These are phyloP conservation scores for Zymoseptoria ardabiliae DNA, from an alignment of 2,329 filamentous ascomycete genomes.

Conservation along the genomic window DNA sequence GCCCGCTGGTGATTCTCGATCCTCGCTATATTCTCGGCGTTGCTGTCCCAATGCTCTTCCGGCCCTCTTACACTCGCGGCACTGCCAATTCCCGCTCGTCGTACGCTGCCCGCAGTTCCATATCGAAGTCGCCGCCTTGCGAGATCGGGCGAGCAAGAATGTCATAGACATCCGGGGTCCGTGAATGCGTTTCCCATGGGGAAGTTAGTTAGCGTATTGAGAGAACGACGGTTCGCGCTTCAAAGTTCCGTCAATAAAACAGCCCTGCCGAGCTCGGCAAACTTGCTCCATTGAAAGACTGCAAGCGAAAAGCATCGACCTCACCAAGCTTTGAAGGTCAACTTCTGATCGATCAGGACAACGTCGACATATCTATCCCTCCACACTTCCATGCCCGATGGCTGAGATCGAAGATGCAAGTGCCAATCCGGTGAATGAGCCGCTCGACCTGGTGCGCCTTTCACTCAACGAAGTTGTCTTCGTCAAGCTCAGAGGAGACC, in stretches of 20 bases:
- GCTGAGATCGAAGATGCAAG: conserved; percentile 67
- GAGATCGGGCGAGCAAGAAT: conserved; percentile 19
- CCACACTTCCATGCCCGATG: conserved; percentile 46
- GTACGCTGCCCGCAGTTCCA: conserved; percentile 12
- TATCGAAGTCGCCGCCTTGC: conserved; percentile 14
- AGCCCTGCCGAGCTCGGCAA: not conserved
- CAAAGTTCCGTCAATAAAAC: not conserved
- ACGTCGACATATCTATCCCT: not conserved
- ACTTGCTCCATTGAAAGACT: not conserved
- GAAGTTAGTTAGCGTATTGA: conserved; percentile 1
- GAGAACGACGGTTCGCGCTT: not conserved
- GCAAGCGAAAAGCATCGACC: not conserved
- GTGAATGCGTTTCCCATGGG: conserved; percentile 13
- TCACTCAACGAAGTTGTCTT: conserved; percentile 94
- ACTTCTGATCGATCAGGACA: not conserved
- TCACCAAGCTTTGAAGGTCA: not conserved
- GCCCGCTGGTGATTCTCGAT: not conserved
- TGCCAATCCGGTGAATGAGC: conserved; percentile 63
- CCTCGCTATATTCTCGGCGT: conserved; percentile 15
- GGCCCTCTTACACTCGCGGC: conserved; percentile 13
- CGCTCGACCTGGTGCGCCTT: conserved; percentile 89
- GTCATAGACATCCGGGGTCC: conserved; percentile 15
- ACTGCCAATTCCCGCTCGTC: conserved; percentile 17
- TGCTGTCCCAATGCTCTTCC: conserved; percentile 5
- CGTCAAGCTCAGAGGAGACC: conserved; percentile 91